Evolutionary conservation across 2,329 filamentous ascomycete genomes (phyloP).

Genomic region (Plectosphaerella plurivora): DNA sequence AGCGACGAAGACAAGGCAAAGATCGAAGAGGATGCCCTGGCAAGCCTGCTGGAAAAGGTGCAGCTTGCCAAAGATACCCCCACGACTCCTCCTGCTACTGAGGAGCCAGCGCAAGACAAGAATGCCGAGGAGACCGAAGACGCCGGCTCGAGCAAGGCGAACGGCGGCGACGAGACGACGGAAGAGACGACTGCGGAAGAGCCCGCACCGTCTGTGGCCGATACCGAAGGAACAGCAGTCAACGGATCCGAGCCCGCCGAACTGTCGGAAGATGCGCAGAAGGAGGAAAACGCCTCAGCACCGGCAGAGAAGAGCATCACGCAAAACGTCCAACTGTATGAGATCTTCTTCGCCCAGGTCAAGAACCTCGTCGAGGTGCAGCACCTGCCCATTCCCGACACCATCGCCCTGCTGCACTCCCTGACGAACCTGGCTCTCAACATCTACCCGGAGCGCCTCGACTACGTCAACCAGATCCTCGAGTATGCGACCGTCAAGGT

Average conservation of each 20-base stretch:
- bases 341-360: constrained; percentile 96
- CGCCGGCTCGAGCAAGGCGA: constrained; percentile 18
- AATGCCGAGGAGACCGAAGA: constrained; percentile 15
- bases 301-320: constrained; percentile 53
- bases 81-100: constrained; percentile 10
- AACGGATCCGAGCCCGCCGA: constrained; percentile 35
- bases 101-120: constrained; percentile 3
- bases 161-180: constrained; percentile 18
- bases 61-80: constrained; percentile 43
- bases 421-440: constrained; percentile 90
- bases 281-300: constrained; percentile 14
- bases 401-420: constrained; percentile 89
- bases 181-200: constrained; percentile 15
- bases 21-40: constrained; percentile 78
- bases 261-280: constrained; percentile 7
- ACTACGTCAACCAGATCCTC: constrained; percentile 93
- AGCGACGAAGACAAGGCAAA: constrained; percentile 67
- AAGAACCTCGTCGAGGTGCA: constrained; percentile 90
- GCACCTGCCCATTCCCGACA: constrained; percentile 88
- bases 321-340: constrained; percentile 82
- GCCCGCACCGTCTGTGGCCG: constrained; percentile 35
- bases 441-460: constrained; percentile 86
- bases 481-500: constrained; percentile 85
- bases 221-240: constrained; percentile 41
- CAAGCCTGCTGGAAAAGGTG: constrained; percentile 72